Evolutionary conservation across 1,284 basidiomycete species (phyloP).

Genomic region (Boletus semigastroideus): DNA sequence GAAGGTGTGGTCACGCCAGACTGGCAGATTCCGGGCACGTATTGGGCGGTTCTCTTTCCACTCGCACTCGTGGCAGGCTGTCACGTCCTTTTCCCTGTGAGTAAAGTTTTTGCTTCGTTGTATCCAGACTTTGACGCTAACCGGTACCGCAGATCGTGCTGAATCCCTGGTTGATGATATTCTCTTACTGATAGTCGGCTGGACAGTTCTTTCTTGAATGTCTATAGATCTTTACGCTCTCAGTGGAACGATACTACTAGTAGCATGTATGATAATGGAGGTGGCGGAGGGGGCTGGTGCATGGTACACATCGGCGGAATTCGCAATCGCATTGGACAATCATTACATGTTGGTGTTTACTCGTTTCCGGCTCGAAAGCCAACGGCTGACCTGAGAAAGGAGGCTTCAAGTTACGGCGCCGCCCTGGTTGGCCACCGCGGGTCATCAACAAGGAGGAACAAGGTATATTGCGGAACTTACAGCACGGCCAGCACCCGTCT

Average conservation of each 20-base stretch:
- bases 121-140: slow-evolving; percentile 2
- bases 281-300: too few species aligned
- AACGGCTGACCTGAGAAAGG: too few species aligned
- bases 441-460: too few species aligned
- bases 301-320: too few species aligned
- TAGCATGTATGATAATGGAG: too few species aligned
- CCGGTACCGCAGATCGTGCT: slow-evolving; percentile 53
- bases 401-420: too few species aligned
- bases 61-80: slow-evolving; percentile 55
- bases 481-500: too few species aligned
- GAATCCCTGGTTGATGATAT: slow-evolving; percentile 80
- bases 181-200: slow-evolving; percentile 52
- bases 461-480: too few species aligned
- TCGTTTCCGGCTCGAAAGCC: too few species aligned
- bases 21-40: slow-evolving; percentile 44
- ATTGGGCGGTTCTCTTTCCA: slow-evolving; percentile 74
- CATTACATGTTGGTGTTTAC: too few species aligned
- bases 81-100: slow-evolving; percentile 69
- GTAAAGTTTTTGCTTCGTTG: slow-evolving; percentile 24
- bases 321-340: too few species aligned
- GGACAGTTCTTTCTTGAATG: not conserved
- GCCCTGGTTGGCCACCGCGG: too few species aligned
- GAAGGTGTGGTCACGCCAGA: slow-evolving; percentile 39
- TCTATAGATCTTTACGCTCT: not conserved
- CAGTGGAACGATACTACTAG: not conserved